Percentiles rank a stretch among this genome's conserved stretches.
Conservation (phyloP, 176 grass and related monocot species). For the Luzula sylvatica region DNA sequence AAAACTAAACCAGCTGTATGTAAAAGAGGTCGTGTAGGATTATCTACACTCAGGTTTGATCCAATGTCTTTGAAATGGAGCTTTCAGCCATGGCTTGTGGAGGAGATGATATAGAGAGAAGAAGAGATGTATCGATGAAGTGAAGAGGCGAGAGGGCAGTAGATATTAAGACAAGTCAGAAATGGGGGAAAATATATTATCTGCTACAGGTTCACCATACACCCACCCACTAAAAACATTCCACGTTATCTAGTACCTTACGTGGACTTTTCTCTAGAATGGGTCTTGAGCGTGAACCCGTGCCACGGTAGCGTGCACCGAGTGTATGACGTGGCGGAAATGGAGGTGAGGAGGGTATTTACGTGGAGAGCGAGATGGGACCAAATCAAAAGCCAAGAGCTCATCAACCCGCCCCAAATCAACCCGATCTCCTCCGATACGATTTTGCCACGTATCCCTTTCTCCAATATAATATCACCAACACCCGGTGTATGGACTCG, state of each 20-base stretch:
- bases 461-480: background rate
- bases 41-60: background rate
- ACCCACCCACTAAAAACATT: no score
- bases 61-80: background rate
- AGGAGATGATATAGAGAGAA: conserved; percentile 2
- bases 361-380: conserved; percentile 11
- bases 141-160: background rate
- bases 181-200: background rate
- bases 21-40: background rate
- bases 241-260: no score
- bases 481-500: background rate
- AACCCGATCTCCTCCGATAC: conserved; percentile 9
- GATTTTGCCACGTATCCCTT: conserved; percentile 28
- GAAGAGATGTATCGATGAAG: background rate
- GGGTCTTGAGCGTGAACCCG: background rate
- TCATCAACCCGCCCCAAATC: conserved; percentile 24
- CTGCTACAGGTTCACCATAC: background rate
- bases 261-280: background rate
- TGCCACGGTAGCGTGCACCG: background rate
- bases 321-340: conserved; percentile 62
- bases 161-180: conserved; percentile 18
- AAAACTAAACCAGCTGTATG: background rate
- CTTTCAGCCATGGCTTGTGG: background rate
- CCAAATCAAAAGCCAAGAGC: conserved; percentile 75
- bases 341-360: conserved; percentile 35